A percentile compares a stretch with the other conserved stretches of the same genome.
Conservation (phyloP, 768 basidiomycete species). For the Kwoniella bestiolae region DNA sequence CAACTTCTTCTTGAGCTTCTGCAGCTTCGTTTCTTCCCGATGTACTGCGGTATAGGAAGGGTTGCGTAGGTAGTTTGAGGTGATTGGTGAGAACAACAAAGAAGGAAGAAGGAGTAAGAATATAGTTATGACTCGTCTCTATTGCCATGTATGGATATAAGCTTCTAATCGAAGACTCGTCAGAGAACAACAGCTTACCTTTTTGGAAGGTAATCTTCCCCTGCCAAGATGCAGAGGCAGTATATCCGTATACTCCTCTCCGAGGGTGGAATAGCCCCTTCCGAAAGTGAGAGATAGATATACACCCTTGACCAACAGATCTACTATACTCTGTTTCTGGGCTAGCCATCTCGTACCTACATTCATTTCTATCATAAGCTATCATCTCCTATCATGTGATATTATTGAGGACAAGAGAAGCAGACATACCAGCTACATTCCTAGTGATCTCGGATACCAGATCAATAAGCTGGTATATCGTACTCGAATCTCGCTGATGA, state of each 20-base stretch:
- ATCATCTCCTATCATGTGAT: not conserved
- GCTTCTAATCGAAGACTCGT: not conserved
- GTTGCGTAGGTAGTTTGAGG: conserved; percentile 30
- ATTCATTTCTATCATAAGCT: not conserved
- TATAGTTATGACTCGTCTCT: conserved; percentile 49
- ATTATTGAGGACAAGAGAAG: not conserved
- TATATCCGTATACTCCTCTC: conserved; percentile 59
- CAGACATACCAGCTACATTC: conserved; percentile 48
- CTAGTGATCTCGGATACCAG: conserved; percentile 49
- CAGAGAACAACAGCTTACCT: conserved; percentile 24
- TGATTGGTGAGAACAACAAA: conserved; percentile 31
- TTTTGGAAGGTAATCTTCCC: conserved; percentile 30
- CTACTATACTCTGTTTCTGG: conserved; percentile 41
- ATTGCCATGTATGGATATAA: not conserved
- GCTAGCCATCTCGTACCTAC: conserved; percentile 52
- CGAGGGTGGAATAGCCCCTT: conserved; percentile 52
- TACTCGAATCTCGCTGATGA: conserved; percentile 53
- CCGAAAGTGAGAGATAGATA: conserved; percentile 56
- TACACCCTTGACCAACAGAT: conserved; percentile 41
- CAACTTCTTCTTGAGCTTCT: conserved; percentile 6
- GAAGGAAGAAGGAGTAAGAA: conserved; percentile 40
- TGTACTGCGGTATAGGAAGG: not conserved
- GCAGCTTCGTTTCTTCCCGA: not conserved
- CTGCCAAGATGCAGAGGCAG: conserved; percentile 35
- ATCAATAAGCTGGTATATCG: conserved; percentile 43